Conservation (phyloP, 352 stramenopile species). For the Phytophthora pisi region DNA sequence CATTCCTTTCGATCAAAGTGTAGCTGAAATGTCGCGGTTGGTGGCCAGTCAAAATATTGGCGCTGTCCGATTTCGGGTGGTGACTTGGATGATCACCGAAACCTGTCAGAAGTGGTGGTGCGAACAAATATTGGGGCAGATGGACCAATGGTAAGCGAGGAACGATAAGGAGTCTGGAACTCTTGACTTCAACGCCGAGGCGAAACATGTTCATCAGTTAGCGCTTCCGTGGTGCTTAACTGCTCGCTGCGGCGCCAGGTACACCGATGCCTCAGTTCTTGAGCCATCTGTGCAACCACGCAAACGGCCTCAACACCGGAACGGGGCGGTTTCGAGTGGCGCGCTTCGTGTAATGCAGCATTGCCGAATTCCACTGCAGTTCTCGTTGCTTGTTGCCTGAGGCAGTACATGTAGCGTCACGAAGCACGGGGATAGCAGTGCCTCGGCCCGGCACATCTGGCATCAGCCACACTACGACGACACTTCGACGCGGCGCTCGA, state of each 20-base stretch:
- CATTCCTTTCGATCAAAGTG: conserved; percentile 37
- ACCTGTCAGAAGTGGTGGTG: neutral
- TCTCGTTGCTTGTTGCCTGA: neutral
- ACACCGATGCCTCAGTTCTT: too few relatives aligned
- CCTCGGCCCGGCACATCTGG: neutral
- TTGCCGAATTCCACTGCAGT: neutral
- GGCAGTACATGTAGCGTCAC: too few relatives aligned
- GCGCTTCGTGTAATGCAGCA: too few relatives aligned
- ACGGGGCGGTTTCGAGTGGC: neutral
- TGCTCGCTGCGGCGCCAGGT: conserved; percentile 11
- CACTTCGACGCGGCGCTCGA: neutral
- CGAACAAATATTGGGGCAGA: neutral
- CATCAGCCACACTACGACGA: neutral
- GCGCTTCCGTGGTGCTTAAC: conserved; percentile 23
- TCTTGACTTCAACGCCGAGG: neutral
- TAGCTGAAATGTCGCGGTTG: neutral
- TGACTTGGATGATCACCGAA: neutral
- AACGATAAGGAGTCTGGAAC: neutral
- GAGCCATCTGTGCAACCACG: too few relatives aligned
- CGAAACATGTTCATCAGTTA: conserved; percentile 12
- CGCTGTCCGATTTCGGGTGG: neutral
- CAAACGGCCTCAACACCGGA: neutral
- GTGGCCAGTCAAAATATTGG: neutral
- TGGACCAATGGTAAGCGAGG: neutral
- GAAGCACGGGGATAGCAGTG: neutral